Base-by-base conservation (phyloP, 768 basidiomycete genomes). In the Hemileccinum impolitum region DNA sequence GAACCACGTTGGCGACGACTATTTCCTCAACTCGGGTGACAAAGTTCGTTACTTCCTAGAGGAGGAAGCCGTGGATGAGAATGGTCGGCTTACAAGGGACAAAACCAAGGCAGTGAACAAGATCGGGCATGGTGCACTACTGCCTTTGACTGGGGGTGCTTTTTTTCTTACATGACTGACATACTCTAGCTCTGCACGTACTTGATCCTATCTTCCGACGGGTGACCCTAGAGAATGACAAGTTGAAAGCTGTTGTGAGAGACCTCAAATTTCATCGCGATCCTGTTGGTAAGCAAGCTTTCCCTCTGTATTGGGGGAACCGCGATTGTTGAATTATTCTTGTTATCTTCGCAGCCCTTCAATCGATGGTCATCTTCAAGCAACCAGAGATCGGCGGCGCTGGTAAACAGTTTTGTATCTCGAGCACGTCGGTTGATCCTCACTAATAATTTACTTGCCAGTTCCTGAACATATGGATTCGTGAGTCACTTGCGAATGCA, bases 41-140 rank as follows among this genome's bases (percentile, higher is more conserved):
- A 96, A 96, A 75, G 90, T 98, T 73, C 84, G 89, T 6, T 98
- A 85, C 68, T 98, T 99, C 68, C 74, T 99, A 38, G 96, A 98
- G 64, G 85, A 90, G 57, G 91, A 87, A 43, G 92, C 94, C 1
- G 73, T 96, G 6, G 79, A 84, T 52, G 57, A 70, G 21, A 65
- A 79, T 28, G 87, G 91, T 3, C 84, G 82, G 57, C 77, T 99
- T 65, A 77, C 76, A 1, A 73, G 81, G 48, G 78, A 81, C 48
- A 90, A 90, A 65, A 72, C 82, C 39, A 81, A 79, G 59, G 82
- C 91, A 1, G 88, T 98, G 23, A 99, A 99, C 70, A 99, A 99
- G 79, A 93, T 94, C 52, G 88, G 91, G 2, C 90, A 93, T 63
- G 91, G 90, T 89, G 57, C 34, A 58, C 52, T 31, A 13, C 31